Base-by-base conservation (phyloP, 2,329 filamentous ascomycete species). In the Sporothrix pallida region DNA sequence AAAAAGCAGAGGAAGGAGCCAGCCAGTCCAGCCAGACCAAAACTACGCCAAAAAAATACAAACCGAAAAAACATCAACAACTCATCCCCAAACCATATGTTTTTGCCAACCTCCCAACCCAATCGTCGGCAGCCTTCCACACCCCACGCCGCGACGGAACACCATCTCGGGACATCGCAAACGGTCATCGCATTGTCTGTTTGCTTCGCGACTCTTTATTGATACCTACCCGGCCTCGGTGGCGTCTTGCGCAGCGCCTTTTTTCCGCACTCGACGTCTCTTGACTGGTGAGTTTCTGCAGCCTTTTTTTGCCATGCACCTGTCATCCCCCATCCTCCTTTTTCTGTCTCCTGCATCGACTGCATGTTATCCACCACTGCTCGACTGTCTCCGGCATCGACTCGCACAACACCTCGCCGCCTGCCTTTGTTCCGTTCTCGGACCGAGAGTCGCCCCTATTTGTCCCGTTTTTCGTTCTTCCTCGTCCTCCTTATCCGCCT, bases 51-150 rank as follows among this genome's bases (percentile, higher is more conserved):
- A 69, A 37, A 63, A 73, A 75, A 67, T 58, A 54, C 65, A 72
- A 72, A 50, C 70, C 70, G 26, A 72, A 72, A 75, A 75, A 75
- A 75, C 31, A 68, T 50, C 72, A 71, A 72, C 63, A 74, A 60
- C 68, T 70, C 52, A 52, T 58, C 52, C 50, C 48, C 56, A 56
- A 48, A 58, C 62, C 70, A 50, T 50, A 71, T 71, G 70, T 26
- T 52, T 71, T 58, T 68, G 37, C 23, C 46, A 62, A 44, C 68
- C 46, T 71, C 72, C 50, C 72, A 62, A 17, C 65, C 70, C 72
- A 65, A 71, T 37, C 74, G 50, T 23, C 56, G 72, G 69, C 74
- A 67, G 67, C 56, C 62, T 20, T 31, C 26, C 60, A 42, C 12
- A 63, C 48, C 50, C 48, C 69, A 6, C 42, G 26, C 12, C 23